Evolutionary conservation across 148 eudicot species (phyloP), one percentile per base, ranked within the genome.

Genomic region (Cornus florida): DNA sequence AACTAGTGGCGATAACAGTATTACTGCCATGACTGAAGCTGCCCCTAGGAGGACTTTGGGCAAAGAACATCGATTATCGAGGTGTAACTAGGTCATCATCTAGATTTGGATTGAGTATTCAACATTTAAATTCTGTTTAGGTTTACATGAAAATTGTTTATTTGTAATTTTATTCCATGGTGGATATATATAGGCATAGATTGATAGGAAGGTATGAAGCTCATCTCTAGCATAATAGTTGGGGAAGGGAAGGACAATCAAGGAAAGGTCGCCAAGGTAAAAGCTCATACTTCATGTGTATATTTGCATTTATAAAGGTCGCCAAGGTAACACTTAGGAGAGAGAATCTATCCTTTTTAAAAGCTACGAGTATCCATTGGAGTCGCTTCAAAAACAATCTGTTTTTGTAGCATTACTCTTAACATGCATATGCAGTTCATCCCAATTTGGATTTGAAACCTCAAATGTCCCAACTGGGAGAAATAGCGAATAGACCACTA

Each of bases 191-290:
- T 77, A 94, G 98, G 90, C 98, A 94, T 89, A 90, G 98, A 81
- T 93, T 95, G 97, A 93, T 95, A 8, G 97, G 97, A 16, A 85
- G 97, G 81, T 93, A 93, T 84, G 97, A 93, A 84, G 95, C 97
- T 68, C 97, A 93, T 86, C 91, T 93, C 0, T 93, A 95, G 97
- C 95, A 93, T 81, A 93, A 93, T 82, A 93, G 98, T 76, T 92
- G 98, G 83, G 87, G 98, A 86, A 92, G 98, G 83, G 98, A 94
- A 88, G 98, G 98, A 3, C 98, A 94, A 62, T 94, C 98, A 13
- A 88, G 98, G 72, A 94, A 94, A 87, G 98, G 98, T 72, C 98
- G 98, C 75, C 98, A 94, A 94, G 98, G 98, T 94, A 71, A 5
- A 28, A 23, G n/a, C 64, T 48, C 43, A 65, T 14, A 28, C 28